A percentile compares a stretch with the other conserved stretches of the same genome.
Conservation (phyloP, 768 basidiomycete genomes). For the Pseudohyphozyma bogoriensis region DNA sequence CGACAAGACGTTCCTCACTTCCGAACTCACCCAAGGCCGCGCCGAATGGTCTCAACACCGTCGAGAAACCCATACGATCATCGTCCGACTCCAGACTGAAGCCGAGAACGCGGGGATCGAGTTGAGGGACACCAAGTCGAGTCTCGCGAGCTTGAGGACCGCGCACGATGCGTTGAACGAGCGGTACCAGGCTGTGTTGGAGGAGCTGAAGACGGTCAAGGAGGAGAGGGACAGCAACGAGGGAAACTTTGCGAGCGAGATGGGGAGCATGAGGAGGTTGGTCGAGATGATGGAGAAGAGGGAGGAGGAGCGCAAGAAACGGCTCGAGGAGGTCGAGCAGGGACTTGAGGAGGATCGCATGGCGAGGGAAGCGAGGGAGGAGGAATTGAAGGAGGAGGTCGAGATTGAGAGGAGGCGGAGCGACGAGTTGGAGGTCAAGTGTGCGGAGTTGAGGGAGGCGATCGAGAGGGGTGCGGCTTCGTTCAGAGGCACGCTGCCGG, state of each 20-base stretch:
- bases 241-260: slow-evolving; percentile 67
- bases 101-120: slow-evolving; percentile 63
- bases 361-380: slow-evolving; percentile 58
- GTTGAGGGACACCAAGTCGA: slow-evolving; percentile 55
- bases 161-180: slow-evolving; percentile 60
- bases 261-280: slow-evolving; percentile 59
- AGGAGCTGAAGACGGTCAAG: slow-evolving; percentile 62
- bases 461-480: slow-evolving; percentile 21
- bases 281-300: slow-evolving; percentile 78
- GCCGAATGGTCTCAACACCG: slow-evolving; percentile 11
- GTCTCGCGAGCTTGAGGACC: slow-evolving; percentile 62
- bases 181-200: slow-evolving; percentile 65
- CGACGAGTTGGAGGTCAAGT: slow-evolving; percentile 40
- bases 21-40: slow-evolving; percentile 51
- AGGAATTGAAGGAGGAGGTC: slow-evolving; percentile 56
- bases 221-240: slow-evolving; percentile 77
- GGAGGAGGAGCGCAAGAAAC: slow-evolving; percentile 69
- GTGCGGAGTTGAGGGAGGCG: slow-evolving; percentile 30
- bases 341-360: slow-evolving; percentile 70
- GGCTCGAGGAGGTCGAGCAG: slow-evolving; percentile 69
- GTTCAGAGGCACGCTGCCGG: neutral
- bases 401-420: slow-evolving; percentile 60
- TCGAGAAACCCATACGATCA: slow-evolving; percentile 51
- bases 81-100: slow-evolving; percentile 62
- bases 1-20: slow-evolving; percentile 61